phyloP scores from a whole-genome alignment of 352 stramenopile species.

The Saprolegnia diclina region DNA sequence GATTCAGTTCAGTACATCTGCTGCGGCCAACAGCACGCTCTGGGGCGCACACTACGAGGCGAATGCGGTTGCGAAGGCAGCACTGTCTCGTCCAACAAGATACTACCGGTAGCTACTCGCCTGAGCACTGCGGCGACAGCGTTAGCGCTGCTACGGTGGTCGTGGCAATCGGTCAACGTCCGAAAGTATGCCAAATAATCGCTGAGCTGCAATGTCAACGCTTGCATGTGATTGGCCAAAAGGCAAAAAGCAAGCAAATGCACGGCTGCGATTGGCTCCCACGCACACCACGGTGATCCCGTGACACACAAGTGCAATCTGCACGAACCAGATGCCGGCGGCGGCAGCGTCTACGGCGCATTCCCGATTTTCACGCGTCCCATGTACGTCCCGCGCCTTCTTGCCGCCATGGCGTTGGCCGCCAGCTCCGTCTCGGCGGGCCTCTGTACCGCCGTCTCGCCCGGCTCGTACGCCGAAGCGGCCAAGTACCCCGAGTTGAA shows the following conservation, averaged over 20 bases:
- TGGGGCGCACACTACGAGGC: not conserved
- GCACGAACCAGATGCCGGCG: not conserved
- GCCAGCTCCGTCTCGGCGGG: not conserved
- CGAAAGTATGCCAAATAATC: conserved; percentile 2
- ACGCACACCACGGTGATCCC: not conserved
- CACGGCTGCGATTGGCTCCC: too few relatives aligned
- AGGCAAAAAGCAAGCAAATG: not conserved
- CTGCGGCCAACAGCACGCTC: too few relatives aligned
- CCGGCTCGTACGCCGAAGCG: conserved; percentile 40
- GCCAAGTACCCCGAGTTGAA: conserved; percentile 37
- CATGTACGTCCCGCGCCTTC: conserved; percentile 1
- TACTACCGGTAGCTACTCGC: not conserved
- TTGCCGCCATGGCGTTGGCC: not conserved
- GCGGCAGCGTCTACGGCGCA: not conserved
- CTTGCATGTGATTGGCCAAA: not conserved
- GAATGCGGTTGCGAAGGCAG: not conserved
- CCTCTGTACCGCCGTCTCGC: conserved; percentile 29
- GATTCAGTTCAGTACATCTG: too few relatives aligned
- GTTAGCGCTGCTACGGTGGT: too few relatives aligned
- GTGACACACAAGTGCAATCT: conserved; percentile 3
- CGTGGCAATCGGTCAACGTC: not conserved
- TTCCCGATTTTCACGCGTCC: not conserved
- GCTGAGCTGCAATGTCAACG: not conserved
- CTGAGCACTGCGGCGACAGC: not conserved
- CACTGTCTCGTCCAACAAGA: too few relatives aligned